Conservation (phyloP, 768 basidiomycete genomes). For the Trametes elegans region DNA sequence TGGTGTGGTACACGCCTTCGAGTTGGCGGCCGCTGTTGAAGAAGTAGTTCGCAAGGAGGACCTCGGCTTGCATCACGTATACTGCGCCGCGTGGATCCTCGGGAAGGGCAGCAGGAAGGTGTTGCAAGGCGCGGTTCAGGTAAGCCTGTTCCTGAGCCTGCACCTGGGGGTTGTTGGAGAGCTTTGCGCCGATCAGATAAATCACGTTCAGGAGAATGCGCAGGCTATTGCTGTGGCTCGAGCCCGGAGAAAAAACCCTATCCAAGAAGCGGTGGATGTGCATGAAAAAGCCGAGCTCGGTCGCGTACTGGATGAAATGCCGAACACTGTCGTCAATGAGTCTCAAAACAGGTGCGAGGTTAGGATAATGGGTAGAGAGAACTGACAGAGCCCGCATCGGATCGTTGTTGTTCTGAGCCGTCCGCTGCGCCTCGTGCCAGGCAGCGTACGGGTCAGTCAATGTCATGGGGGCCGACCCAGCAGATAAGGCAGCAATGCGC, state of each 20-base stretch:
- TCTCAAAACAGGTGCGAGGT: neutral
- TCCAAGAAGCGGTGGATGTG: conserved; percentile 44
- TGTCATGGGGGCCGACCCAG: conserved; percentile 18
- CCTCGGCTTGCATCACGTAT: conserved; percentile 36
- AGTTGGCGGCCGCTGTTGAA: conserved; percentile 56
- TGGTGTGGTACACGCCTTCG: conserved; percentile 54
- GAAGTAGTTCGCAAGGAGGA: conserved; percentile 67
- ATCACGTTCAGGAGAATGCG: conserved; percentile 44
- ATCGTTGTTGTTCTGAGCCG: conserved; percentile 11
- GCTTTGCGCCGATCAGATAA: conserved; percentile 32
- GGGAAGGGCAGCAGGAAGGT: conserved; percentile 40
- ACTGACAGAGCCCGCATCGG: conserved; percentile 15
- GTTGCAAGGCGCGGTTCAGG: conserved; percentile 47
- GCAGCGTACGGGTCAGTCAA: conserved; percentile 29
- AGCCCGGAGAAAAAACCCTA: conserved; percentile 4
- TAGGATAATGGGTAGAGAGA: neutral
- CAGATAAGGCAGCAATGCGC: conserved; percentile 39
- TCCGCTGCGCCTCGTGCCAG: conserved; percentile 8
- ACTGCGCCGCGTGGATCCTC: conserved; percentile 37
- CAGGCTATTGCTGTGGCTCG: conserved; percentile 33
- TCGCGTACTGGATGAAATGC: conserved; percentile 49
- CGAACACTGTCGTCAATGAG: conserved; percentile 16
- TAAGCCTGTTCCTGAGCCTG: conserved; percentile 38
- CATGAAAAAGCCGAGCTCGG: conserved; percentile 68
- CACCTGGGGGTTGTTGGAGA: conserved; percentile 25